Evolutionary conservation across 164 flowering plant genomes (phyloP).

Genomic region (Vitis labrusca): DNA sequence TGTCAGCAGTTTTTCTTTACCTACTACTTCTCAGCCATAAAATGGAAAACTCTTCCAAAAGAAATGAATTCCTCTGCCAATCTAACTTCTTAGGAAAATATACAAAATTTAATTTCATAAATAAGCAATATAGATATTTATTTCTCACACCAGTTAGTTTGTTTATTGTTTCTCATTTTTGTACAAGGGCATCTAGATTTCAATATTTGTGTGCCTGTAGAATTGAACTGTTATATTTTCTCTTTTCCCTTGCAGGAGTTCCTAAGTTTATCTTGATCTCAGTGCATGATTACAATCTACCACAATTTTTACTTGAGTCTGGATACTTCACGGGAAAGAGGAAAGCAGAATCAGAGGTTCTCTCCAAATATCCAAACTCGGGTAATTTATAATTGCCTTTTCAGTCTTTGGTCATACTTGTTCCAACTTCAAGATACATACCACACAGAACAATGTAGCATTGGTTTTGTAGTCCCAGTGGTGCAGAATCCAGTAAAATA

Average conservation of each 20-base stretch:
- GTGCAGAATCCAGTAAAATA: not conserved
- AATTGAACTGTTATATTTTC: not conserved
- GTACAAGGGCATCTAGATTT: not conserved
- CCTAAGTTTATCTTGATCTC: constrained; percentile 92
- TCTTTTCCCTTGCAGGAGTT: constrained; percentile 54
- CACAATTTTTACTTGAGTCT: constrained; percentile 71
- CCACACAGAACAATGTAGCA: not conserved
- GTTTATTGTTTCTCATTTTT: not conserved
- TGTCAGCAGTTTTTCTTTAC: no score
- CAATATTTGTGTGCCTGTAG: not conserved
- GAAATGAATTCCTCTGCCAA: not conserved
- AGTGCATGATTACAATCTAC: constrained; percentile 95
- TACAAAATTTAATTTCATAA: not conserved
- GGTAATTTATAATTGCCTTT: constrained; percentile 42
- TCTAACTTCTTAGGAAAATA: not conserved
- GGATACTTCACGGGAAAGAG: constrained; percentile 96
- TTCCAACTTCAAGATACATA: not conserved
- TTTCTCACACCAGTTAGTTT: no score
- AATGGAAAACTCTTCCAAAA: not conserved
- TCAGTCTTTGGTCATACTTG: not conserved
- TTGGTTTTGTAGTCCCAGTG: not conserved
- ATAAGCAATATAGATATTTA: not conserved
- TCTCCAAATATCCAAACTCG: constrained; percentile 78
- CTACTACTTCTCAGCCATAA: no score
- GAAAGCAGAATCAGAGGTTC: constrained; percentile 92